Evolutionary conservation across 2,329 filamentous ascomycete species (phyloP).

Genomic region (Phialophora tarda): DNA sequence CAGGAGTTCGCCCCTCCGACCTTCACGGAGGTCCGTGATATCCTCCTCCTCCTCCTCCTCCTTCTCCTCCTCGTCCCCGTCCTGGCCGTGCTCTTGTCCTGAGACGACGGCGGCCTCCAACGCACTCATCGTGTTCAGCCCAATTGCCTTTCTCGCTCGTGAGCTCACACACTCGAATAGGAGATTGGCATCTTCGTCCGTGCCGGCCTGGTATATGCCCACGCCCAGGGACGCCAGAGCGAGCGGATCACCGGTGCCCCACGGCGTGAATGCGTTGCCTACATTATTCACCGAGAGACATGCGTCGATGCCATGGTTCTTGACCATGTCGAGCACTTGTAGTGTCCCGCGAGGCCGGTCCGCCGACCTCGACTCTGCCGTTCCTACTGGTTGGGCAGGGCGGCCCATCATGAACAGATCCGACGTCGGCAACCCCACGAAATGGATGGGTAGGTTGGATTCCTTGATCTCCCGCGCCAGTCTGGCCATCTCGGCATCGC

Average conservation of each 20-base stretch:
- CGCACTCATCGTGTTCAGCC: conserved; percentile 36
- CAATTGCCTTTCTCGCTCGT: conserved; percentile 49
- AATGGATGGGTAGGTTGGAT: conserved; percentile 63
- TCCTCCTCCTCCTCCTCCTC: conserved; percentile 38
- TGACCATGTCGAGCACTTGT: conserved; percentile 65
- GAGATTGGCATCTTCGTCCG: conserved; percentile 61
- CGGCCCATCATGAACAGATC: conserved; percentile 74
- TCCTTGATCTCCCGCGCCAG: conserved; percentile 57
- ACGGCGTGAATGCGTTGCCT: conserved; percentile 75
- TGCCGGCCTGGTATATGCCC: conserved; percentile 71
- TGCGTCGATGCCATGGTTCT: conserved; percentile 62
- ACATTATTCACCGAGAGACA: conserved; percentile 73
- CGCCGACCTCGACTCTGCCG: conserved; percentile 37
- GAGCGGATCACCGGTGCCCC: conserved; percentile 70
- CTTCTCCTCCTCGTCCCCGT: conserved; percentile 39
- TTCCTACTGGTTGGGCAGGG: conserved; percentile 33
- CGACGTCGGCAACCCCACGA: conserved; percentile 72
- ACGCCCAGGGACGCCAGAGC: conserved; percentile 67
- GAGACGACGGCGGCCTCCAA: conserved; percentile 25
- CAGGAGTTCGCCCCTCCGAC: conserved; percentile 36
- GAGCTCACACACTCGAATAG: conserved; percentile 62
- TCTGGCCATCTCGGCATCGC: conserved; percentile 54
- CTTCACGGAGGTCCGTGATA: conserved; percentile 28
- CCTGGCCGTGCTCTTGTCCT: conserved; percentile 32
- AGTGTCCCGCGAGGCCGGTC: conserved; percentile 64